Percentiles rank a stretch among this genome's conserved stretches.
These are phyloP conservation scores for Epicoccum sorghinum DNA, from an alignment of 2,329 filamentous ascomycete genomes.

Conservation along the genomic window DNA sequence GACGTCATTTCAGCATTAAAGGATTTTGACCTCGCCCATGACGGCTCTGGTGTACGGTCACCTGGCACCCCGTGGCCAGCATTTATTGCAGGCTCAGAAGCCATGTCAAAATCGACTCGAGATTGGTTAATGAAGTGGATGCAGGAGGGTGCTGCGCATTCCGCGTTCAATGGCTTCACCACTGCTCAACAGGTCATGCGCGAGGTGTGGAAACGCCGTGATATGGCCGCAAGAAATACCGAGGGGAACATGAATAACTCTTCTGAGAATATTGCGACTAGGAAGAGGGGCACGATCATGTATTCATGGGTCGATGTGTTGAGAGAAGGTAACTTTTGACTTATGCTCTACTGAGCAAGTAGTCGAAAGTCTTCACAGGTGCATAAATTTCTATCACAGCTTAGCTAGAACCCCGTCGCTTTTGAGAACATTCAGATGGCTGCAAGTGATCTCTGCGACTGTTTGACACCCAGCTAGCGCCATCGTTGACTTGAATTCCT, in stretches of 20 bases:
- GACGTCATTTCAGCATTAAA: constrained; percentile 19
- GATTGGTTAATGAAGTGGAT: constrained; percentile 23
- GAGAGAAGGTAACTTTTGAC: constrained; percentile 17
- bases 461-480: constrained; percentile 29
- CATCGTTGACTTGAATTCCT: constrained; percentile 40
- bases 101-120: constrained; percentile 15
- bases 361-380: neutral
- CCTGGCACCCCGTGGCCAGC: constrained; percentile 26
- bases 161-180: constrained; percentile 14
- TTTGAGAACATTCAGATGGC: constrained; percentile 19
- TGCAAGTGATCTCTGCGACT: constrained; percentile 16
- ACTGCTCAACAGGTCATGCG: constrained; percentile 17
- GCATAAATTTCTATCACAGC: too few relatives aligned
- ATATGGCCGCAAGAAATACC: neutral
- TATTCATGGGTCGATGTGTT: constrained; percentile 19
- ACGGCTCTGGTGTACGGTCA: constrained; percentile 8
- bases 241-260: neutral
- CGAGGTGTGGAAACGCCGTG: constrained; percentile 20
- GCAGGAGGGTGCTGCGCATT: constrained; percentile 19
- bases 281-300: neutral
- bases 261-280: neutral
- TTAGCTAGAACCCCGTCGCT: constrained; percentile 17
- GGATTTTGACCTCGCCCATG: constrained; percentile 19
- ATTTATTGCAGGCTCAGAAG: constrained; percentile 26
- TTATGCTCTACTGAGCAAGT: constrained; percentile 14